Base-by-base conservation (phyloP, 306 rosid genomes). In the Amphicarpaea edgeworthii region DNA sequence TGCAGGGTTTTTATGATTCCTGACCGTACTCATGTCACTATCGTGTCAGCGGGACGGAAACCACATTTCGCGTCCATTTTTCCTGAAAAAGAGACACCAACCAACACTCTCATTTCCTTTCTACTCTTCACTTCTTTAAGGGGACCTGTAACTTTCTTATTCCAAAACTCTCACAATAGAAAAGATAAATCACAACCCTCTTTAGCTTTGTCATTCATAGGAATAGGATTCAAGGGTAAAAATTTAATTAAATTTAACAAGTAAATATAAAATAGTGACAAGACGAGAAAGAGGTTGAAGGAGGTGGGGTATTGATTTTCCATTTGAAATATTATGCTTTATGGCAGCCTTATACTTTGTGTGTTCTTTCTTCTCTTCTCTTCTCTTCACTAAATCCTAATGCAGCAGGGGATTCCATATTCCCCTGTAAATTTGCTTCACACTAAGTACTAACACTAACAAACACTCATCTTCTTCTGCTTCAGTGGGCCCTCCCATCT, bases 21-120 rank as follows among this genome's bases (percentile, higher is more conserved):
- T 24, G 8, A 30, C 84, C 80, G 77, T 79, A 79, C 84, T 45
- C 23, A 17, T 76, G 82, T 82, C 89, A 78, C 79, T 54, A 61
- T 83, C 89, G 32, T 83, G 89, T 83, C 89, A 86, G 87, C 79
- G 78, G 79, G 54, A 68, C 77, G 83, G 85, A 76, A 86, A 86
- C 89, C 67, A 53, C 72, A 30, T 26, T 75, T 49, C 38, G 62
- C 58, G 4, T 73, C 79, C 75, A 20, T 30, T 73, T 73, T 81
- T 75, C 81, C 77, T 81, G 63, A 74, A 51, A 68, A 74, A 37
- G 58, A 55, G 60, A 69, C 50, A 58, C 72, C 70, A 21, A 28
- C 58, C 3, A 61, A 10, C 73, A n/a, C n/a, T n/a, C n/a, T n/a
- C n/a, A n/a, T n/a, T n/a, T n/a, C n/a, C n/a, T n/a, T n/a, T n/a